Conservation (phyloP, 179 eudicot genomes). For the Vitellaria paradoxa region DNA sequence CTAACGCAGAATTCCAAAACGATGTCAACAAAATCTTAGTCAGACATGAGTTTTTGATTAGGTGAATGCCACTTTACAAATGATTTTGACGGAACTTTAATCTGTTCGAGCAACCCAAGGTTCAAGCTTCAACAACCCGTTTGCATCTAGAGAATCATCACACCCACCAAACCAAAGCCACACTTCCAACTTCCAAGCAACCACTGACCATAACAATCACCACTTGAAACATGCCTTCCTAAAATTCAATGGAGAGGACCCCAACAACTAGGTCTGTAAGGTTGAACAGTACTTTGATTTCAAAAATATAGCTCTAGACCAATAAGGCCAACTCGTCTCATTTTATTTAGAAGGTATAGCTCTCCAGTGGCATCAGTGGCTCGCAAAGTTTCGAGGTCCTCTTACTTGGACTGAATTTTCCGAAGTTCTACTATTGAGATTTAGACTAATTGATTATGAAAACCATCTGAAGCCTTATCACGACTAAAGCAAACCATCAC, state of each 20-base stretch:
- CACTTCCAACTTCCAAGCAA: too few relatives aligned
- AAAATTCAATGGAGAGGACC: slow-evolving; percentile 7
- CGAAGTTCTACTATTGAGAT: neutral
- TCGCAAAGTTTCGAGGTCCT: too few relatives aligned
- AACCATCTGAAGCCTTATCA: neutral
- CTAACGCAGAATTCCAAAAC: neutral
- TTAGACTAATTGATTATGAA: slow-evolving; percentile 12
- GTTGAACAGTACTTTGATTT: slow-evolving; percentile 15
- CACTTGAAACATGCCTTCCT: neutral
- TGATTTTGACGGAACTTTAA: neutral
- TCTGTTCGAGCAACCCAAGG: neutral
- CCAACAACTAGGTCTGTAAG: slow-evolving; percentile 12
- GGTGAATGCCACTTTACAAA: neutral
- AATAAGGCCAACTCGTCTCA: slow-evolving; percentile 4
- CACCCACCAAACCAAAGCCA: too few relatives aligned
- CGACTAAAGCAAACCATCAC: neutral
- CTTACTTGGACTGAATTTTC: neutral
- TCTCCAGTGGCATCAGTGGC: too few relatives aligned
- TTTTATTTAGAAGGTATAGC: neutral
- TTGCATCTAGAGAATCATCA: too few relatives aligned
- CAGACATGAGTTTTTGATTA: neutral
- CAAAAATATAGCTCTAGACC: neutral
- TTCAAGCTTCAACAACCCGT: neutral
- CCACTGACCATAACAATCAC: neutral
- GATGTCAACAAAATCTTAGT: neutral